Conservation (phyloP, 495 filamentous ascomycete species). For the Talaromyces liani region DNA sequence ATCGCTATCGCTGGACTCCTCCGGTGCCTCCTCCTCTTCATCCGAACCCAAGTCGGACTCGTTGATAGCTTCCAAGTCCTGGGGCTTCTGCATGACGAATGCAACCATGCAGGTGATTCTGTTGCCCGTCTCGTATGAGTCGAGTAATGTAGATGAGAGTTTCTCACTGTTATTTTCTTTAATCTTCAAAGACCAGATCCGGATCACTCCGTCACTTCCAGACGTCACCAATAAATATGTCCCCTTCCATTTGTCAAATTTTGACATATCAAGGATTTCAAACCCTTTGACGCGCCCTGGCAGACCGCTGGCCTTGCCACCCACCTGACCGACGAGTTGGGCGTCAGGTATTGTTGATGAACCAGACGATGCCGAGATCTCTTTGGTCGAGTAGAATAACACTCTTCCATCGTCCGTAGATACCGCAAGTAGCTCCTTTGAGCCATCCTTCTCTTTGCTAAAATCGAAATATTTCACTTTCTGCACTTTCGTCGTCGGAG, state of each 20-base stretch:
- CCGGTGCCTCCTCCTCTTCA: constrained; percentile 12
- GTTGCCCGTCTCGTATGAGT: constrained; percentile 74
- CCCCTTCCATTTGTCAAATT: constrained; percentile 28
- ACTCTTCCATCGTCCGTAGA: constrained; percentile 92
- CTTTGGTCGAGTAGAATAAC: constrained; percentile 69
- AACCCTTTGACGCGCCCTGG: constrained; percentile 84
- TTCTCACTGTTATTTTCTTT: background rate
- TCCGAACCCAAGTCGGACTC: constrained; percentile 18
- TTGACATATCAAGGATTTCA: constrained; percentile 44
- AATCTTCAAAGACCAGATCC: constrained; percentile 58
- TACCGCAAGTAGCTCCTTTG: constrained; percentile 55
- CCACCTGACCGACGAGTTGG: constrained; percentile 66
- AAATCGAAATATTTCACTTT: constrained; percentile 62
- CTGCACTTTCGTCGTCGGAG: constrained; percentile 70
- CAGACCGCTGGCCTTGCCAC: constrained; percentile 61
- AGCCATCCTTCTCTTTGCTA: constrained; percentile 29
- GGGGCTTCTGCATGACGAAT: constrained; percentile 64
- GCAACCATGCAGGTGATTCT: constrained; percentile 83
- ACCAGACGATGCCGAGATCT: constrained; percentile 20
- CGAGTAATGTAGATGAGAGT: constrained; percentile 45
- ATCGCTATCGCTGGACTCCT: constrained; percentile 41
- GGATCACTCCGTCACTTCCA: constrained; percentile 74
- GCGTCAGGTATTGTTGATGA: constrained; percentile 38
- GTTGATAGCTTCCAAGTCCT: constrained; percentile 13
- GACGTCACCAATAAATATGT: constrained; percentile 60